Base-by-base conservation (phyloP, 2,329 filamentous ascomycete genomes). In the Zopfia rhizophila region DNA sequence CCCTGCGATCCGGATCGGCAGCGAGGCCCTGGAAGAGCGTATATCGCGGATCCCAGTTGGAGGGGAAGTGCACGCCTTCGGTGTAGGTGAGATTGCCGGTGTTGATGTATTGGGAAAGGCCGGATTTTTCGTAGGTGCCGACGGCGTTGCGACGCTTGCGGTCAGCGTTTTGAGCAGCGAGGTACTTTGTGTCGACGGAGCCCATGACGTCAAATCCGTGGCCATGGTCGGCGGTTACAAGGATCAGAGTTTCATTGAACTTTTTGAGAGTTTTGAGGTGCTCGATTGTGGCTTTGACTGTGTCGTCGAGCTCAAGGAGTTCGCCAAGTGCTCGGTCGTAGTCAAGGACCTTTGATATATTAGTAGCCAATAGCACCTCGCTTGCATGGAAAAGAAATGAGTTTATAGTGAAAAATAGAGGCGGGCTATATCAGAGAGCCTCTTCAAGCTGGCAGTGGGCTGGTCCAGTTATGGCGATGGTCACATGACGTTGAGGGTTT, bases 161-260 rank as follows among this genome's bases (percentile, higher is more conserved):
- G 67, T 89, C 84, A 13, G 80, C 78, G 5, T 78, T 72, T 60
- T 91, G 83, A 3, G 82, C 80, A 12, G 82, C 76, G 33, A 93
- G 78, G 72, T 92, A 94, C 66, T 88, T 78, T 13, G 90, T 94
- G 65, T 95, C 90, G 35, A 90, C 89, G 53, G 81, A 86, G 53
- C 90, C 90, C 68, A 87, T 92, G 58, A 95, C 90, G 59, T 92
- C 90, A 68, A 95, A 95, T 43, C 90, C 90, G 74, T 95, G 90
- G 29, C 90, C 90, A 77, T 94, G 90, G 65, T 95, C 90, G n/a
- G 90, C 88, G 3, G 90, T 91, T 36, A 94, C 88, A 37, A 95
- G 68, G 55, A 95, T 79, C 3, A 93, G 82, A 1, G 90, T 95
- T 51, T 91, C 83, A 7, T 93, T 83, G 22, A 91, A 80, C 44